These are phyloP conservation scores for Thalassiosira hispida DNA, from an alignment of 352 stramenopile species.

Conservation along the genomic window DNA sequence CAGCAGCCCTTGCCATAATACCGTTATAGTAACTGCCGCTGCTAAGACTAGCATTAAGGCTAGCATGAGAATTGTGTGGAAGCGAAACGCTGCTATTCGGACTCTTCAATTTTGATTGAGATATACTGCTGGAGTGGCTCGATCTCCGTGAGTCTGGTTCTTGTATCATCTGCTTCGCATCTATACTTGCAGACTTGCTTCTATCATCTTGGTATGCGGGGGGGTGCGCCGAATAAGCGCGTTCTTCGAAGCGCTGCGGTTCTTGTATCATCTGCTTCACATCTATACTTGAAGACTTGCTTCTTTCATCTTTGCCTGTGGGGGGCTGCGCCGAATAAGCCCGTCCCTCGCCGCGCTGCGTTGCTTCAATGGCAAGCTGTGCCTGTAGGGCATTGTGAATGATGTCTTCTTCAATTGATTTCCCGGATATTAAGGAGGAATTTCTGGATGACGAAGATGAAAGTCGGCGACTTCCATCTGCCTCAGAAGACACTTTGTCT, in stretches of 20 bases:
- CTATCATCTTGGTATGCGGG: not conserved
- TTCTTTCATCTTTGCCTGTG: not conserved
- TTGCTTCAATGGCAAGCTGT: not conserved
- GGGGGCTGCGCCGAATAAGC: not conserved
- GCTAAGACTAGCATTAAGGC: not conserved
- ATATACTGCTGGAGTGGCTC: not conserved
- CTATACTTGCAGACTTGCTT: constrained; percentile 1
- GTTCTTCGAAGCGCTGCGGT: not conserved
- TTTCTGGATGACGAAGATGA: not conserved
- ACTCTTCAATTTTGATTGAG: not conserved
- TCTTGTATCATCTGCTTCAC: not conserved
- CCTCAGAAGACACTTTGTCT: not conserved
- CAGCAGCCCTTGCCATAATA: constrained; percentile 22
- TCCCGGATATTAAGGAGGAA: not conserved
- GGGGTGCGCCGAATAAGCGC: not conserved
- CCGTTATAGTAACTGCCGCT: constrained; percentile 38
- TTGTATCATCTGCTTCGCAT: not conserved
- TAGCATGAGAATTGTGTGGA: not conserved
- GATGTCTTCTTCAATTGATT: not conserved
- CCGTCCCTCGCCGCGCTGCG: not conserved
- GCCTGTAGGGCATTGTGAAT: not conserved
- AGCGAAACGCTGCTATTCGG: not conserved
- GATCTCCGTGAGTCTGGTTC: not conserved
- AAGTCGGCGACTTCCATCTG: too few relatives aligned
- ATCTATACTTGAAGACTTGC: not conserved